Base-by-base conservation (phyloP, 2,329 filamentous ascomycete genomes). In the Macrophomina pseudophaseolina region DNA sequence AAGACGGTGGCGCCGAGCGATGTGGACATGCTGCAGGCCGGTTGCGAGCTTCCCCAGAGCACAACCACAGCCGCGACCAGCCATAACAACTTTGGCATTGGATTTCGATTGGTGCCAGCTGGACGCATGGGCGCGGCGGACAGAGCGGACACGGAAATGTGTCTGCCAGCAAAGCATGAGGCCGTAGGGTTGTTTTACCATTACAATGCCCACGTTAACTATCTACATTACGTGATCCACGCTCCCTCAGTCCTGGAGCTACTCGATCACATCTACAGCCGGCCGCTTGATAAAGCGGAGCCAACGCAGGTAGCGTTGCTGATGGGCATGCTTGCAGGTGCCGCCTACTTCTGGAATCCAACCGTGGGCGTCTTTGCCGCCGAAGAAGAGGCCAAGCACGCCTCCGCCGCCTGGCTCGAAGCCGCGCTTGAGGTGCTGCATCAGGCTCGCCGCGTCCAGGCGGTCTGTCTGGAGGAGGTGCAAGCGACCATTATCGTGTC, bases 401-500 rank as follows among this genome's bases (percentile, higher is more conserved):
- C 32, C 1, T 60, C 40, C 6, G n/a, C 14, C 7, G 0, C 33
- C 16, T 62, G 58, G 58, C 30, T 38, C 8, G 11, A 5, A 4
- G 58, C 28, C 1, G 44, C 58, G 16, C 33, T 38, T 2, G n/a
- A 48, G 5, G 32, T 33, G 16, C 33, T 62, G 14, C 28, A 62
- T 5, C 44, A 35, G 8, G 18, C 58, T 4, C 58, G 58, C 5
- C 5, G 28, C 4, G 4, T 9, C 12, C 5, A 5, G 6, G 8
- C 42, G n/a, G 12, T 66, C 1, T 78, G 75, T 0, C 66, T 80
- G 8, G 78, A 80, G 65, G 75, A 74, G 44, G 67, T 80, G 3
- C 78, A 80, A 68, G 75, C 74, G 0, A 72, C 75, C 12, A 73
- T 80, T 3, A 75, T 81, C 7, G 46, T 77, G 0, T 69, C 72